Conservation (phyloP, 2,329 filamentous ascomycete genomes). For the Mariannaea sp. region DNA sequence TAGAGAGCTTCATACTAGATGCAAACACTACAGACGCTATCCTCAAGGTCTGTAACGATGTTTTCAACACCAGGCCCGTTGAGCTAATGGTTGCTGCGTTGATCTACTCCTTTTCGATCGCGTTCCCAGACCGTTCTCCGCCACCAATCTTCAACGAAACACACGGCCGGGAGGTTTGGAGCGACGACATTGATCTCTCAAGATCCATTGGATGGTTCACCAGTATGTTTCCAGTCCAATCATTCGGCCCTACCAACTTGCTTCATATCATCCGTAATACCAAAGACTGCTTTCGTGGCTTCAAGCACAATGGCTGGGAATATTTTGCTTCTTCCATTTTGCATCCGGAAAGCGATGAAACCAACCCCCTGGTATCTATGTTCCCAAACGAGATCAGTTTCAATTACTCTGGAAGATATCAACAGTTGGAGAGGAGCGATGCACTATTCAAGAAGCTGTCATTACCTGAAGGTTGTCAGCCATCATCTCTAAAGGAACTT, state of each 20-base stretch:
- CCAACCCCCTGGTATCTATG: constrained; percentile 37
- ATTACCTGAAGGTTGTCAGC: not conserved
- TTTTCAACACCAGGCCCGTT: constrained; percentile 37
- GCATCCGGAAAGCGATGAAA: constrained; percentile 22
- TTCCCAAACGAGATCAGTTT: constrained; percentile 40
- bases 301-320: constrained; percentile 26
- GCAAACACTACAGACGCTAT: constrained; percentile 10
- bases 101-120: constrained; percentile 28
- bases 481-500: not conserved
- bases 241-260: not conserved
- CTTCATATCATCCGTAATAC: constrained; percentile 21
- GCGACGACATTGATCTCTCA: constrained; percentile 36
- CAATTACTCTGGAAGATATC: constrained; percentile 32
- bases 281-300: constrained; percentile 29
- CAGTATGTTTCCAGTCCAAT: constrained; percentile 36
- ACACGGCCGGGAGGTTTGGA: constrained; percentile 43
- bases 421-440: constrained; percentile 27
- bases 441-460: constrained; percentile 3
- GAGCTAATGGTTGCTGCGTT: constrained; percentile 40
- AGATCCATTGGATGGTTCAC: constrained; percentile 46
- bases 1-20: constrained; percentile 14
- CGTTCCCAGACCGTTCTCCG: constrained; percentile 33
- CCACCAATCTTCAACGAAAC: constrained; percentile 40
- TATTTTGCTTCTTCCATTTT: constrained; percentile 28
- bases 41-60: constrained; percentile 22